Conservation (phyloP, 441 rosid genomes). For the Hura crepitans region DNA sequence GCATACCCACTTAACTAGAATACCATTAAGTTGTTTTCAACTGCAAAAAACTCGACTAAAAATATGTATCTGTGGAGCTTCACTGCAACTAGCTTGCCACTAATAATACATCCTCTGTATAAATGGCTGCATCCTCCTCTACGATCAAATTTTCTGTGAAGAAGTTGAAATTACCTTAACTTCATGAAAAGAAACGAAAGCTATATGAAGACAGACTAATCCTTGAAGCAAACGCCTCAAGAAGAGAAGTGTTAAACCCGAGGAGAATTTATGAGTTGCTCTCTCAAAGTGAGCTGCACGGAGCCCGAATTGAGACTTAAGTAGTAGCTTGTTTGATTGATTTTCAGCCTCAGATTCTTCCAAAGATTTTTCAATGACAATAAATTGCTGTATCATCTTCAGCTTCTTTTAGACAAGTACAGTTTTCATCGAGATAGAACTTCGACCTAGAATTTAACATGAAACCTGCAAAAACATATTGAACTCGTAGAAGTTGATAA, state of each 20-base stretch:
- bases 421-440: slow-evolving; percentile 4
- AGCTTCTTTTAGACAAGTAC: slow-evolving; percentile 15
- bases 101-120: slow-evolving; percentile 57
- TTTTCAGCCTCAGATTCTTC: slow-evolving; percentile 22
- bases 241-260: slow-evolving; percentile 41
- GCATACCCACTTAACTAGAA: slow-evolving; percentile 77
- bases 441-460: slow-evolving; percentile 17
- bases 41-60: background rate
- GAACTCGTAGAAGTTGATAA: background rate
- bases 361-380: slow-evolving; percentile 12
- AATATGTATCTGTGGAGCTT: slow-evolving; percentile 68
- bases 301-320: slow-evolving; percentile 24
- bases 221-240: background rate
- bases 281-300: slow-evolving; percentile 43
- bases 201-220: background rate
- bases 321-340: slow-evolving; percentile 7
- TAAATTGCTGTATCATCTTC: slow-evolving; percentile 16
- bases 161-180: slow-evolving; percentile 1
- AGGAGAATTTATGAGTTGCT: slow-evolving; percentile 62
- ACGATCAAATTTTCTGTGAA: slow-evolving; percentile 59
- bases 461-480: slow-evolving; percentile 24
- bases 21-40: background rate
- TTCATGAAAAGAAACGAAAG: slow-evolving; percentile 3
- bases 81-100: slow-evolving; percentile 58
- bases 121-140: slow-evolving; percentile 74